Evolutionary conservation across 108 stramenopile species (phyloP).

Genomic region (Cylindrotheca fusiformis): DNA sequence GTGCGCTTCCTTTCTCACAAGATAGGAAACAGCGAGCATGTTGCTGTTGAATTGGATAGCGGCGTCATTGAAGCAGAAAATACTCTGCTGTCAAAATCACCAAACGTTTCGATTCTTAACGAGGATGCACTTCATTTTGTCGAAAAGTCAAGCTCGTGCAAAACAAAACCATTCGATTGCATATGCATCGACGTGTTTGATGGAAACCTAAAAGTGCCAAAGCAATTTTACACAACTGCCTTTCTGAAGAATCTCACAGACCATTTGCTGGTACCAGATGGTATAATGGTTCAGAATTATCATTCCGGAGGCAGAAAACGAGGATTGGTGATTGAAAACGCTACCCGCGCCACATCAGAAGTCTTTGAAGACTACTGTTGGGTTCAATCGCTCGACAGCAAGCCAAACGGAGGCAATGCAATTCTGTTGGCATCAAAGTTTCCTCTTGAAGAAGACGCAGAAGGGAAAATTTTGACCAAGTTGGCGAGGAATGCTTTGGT

Average conservation of each 20-base stretch:
- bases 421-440: not conserved
- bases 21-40: conserved; percentile 1
- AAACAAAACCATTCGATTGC: not conserved
- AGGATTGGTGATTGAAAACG: not conserved
- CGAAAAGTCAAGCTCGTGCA: not conserved
- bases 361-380: not conserved
- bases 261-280: not conserved
- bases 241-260: not conserved
- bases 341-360: not conserved
- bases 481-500: not conserved
- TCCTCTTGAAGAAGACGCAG: not conserved
- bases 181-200: conserved; percentile 7
- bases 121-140: not conserved
- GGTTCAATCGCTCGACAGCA: not conserved
- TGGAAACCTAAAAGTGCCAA: not conserved
- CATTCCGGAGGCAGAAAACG: conserved; percentile 3
- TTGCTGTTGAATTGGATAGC: not conserved
- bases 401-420: conserved; percentile 6
- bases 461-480: not conserved
- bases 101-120: not conserved
- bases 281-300: conserved; percentile 6
- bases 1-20: not conserved
- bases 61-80: not conserved
- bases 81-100: not conserved
- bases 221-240: not conserved